These are phyloP conservation scores for Cairneyella variabilis DNA, from an alignment of 495 filamentous ascomycete species.

Conservation along the genomic window DNA sequence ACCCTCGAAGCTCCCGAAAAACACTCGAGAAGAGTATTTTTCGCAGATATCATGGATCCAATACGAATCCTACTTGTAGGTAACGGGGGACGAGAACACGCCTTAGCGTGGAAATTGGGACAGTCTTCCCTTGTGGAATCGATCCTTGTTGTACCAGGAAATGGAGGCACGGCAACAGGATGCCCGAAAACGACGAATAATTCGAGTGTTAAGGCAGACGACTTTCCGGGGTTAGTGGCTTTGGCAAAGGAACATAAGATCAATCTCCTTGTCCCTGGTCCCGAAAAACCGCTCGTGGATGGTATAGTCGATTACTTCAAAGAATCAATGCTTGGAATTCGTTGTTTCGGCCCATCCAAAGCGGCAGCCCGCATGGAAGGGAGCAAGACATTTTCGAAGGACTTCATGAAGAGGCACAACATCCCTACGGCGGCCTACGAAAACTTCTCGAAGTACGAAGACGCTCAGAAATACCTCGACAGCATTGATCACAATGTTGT, in stretches of 20 bases:
- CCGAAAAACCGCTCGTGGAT: slow-evolving; percentile 90
- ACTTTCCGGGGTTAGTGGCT: slow-evolving; percentile 70
- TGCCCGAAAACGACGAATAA: slow-evolving; percentile 71
- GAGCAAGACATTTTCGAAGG: slow-evolving; percentile 94
- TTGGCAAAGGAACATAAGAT: slow-evolving; percentile 69
- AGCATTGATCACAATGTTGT: slow-evolving; percentile 68
- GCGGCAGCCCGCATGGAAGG: slow-evolving; percentile 89
- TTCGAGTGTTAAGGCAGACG: slow-evolving; percentile 57
- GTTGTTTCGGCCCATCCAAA: slow-evolving; percentile 83
- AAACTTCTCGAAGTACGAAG: slow-evolving; percentile 81
- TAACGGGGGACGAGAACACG: slow-evolving; percentile 91
- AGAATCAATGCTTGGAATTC: slow-evolving; percentile 69
- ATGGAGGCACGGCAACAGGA: slow-evolving; percentile 83
- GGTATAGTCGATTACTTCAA: slow-evolving; percentile 84
- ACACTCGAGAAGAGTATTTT: too few species aligned
- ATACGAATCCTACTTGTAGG: slow-evolving; percentile 78
- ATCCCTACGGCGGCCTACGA: slow-evolving; percentile 89
- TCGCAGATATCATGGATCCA: slow-evolving; percentile 13
- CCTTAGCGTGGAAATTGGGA: slow-evolving; percentile 88
- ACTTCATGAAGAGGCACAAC: slow-evolving; percentile 89
- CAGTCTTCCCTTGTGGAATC: slow-evolving; percentile 67
- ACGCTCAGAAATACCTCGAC: slow-evolving; percentile 73
- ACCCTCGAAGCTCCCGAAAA: too few species aligned
- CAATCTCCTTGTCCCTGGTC: slow-evolving; percentile 86
- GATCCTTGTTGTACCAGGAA: slow-evolving; percentile 72